Evolutionary conservation across 108 stramenopile species (phyloP), one percentile per base, ranked within the genome.

Genomic region (Fragilariopsis cylindrus): DNA sequence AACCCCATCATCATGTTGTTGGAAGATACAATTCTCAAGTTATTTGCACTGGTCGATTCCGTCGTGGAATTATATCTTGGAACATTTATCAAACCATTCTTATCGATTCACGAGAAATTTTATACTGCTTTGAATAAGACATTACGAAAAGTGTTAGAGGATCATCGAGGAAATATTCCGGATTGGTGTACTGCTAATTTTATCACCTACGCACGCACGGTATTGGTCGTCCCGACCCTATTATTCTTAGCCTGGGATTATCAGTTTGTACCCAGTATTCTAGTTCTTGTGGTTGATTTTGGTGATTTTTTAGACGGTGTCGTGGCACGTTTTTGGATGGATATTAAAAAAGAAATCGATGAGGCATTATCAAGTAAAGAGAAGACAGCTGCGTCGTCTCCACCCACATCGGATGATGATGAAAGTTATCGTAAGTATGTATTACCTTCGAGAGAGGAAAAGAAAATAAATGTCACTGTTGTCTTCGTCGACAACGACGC

Each of bases 231-330:
- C 47, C 87, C 87, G 1, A 72, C 76, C 12, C 2, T 88, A 8
- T 42, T 82, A 15, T 50, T 88, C 7, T 53, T 84, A n/a, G 55
- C 71, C 7, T 78, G 80, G 73, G 81, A 71, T 4, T 50, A 75
- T 30, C 47, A 47, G 7, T 1, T 87, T 4, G 16, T 82, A 12
- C 79, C 81, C 9, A 57, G 80, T 55, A 16, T 85, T 43, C 57
- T 84, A 13, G 81, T 88, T 39, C 7, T 88, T n/a, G n/a, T 83
- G 42, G 84, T 85, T 4, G 84, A 85, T 53, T 88, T 88, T 58
- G 84, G 82, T n/a, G 87, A 85, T 54, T 85, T 83, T 58, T 66
- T 88, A 42, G 82, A 83, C 65, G 84, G 82, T 5, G 84, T 88
- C 19, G 78, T 85, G 39, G 87, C 82, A 4, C 60, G 79, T n/a